Evolutionary conservation across 2,329 filamentous ascomycete genomes (phyloP), one percentile per base, ranked within the genome.

Genomic region (Clonostachys byssicola): DNA sequence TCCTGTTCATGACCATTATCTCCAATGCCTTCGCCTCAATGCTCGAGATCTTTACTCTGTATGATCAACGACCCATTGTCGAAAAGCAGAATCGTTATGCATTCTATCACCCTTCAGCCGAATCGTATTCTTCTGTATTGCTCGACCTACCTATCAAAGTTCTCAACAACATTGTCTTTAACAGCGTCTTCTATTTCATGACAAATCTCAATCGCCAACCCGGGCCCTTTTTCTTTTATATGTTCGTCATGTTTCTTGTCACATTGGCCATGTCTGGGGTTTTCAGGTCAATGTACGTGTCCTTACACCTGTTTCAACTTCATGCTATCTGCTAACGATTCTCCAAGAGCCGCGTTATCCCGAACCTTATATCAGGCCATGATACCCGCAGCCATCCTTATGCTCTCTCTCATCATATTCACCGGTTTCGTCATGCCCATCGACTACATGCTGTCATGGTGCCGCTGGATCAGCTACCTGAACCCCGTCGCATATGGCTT

Each of bases 401-500:
- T 62, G 49, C 50, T 61, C 30, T 52, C 56, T 41, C n/a, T 81
- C n/a, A 67, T 78, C 53, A 75, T 60, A 1, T 61, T 59, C 58
- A 78, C 77, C 6, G 77, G 72, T 50, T 77, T 82, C 51, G 58
- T 65, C 12, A 62, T 69, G 18, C 55, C 57, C 0, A 47, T 52
- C 9, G 48, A 52, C 34, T 53, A 83, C 60, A 85, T 80, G 78
- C 68, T 49, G 1, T 34, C 14, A 17, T 53, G 52, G 52, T 36
- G 77, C 43, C 70, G 80, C 23, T 92, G 88, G 88, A 85, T 92
- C 45, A 78, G 83, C 33, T 90, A 83, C 66, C 72, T 90, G 44
- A 85, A 90, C 49, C 86, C 86, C 0, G 78, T 91, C 34, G 83
- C 74, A 40, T 91, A 91, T 56, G 83, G 77, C 2, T 92, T 90